phyloP scores from a whole-genome alignment of 202 grass and related monocot genomes.

The Brachypodium distachyon region DNA sequence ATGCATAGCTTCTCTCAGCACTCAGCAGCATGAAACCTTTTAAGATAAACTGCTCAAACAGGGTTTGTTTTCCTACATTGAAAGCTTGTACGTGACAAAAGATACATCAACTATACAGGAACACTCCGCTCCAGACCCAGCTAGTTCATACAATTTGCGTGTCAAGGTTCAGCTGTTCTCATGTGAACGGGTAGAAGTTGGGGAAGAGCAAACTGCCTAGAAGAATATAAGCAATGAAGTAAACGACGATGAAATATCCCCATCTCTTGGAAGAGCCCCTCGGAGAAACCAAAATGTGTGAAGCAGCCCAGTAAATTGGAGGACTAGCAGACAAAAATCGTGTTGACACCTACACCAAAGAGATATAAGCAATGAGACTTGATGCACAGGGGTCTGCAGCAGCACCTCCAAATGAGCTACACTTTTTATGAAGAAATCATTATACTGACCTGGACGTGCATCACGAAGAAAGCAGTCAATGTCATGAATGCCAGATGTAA shows the following conservation, averaged over 20 bases:
- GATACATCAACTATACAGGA: not conserved
- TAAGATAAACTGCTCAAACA: too few relatives aligned
- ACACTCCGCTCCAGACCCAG: not conserved
- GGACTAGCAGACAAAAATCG: slow-evolving; percentile 79
- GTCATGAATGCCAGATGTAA: slow-evolving; percentile 75
- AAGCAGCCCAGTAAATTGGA: slow-evolving; percentile 80
- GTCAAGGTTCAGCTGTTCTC: not conserved
- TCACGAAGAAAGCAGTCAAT: slow-evolving; percentile 79
- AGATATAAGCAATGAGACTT: not conserved
- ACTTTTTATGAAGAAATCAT: not conserved
- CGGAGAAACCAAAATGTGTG: slow-evolving; percentile 28
- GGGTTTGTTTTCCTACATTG: not conserved
- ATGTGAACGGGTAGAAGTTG: slow-evolving; percentile 95
- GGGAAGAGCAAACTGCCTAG: slow-evolving; percentile 84
- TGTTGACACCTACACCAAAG: slow-evolving; percentile 50
- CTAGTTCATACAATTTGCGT: not conserved
- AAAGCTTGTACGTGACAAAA: not conserved
- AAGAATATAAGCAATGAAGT: slow-evolving; percentile 73
- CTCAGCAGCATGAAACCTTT: too few relatives aligned
- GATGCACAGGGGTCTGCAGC: not conserved
- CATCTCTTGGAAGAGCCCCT: slow-evolving; percentile 39
- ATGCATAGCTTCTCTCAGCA: too few relatives aligned
- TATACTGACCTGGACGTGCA: slow-evolving; percentile 82
- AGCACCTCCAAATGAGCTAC: not conserved
- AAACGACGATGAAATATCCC: slow-evolving; percentile 61